These are phyloP conservation scores for Zopfochytrium polystomum DNA, from an alignment of 371 early-diverging fungal genomes.

Conservation along the genomic window DNA sequence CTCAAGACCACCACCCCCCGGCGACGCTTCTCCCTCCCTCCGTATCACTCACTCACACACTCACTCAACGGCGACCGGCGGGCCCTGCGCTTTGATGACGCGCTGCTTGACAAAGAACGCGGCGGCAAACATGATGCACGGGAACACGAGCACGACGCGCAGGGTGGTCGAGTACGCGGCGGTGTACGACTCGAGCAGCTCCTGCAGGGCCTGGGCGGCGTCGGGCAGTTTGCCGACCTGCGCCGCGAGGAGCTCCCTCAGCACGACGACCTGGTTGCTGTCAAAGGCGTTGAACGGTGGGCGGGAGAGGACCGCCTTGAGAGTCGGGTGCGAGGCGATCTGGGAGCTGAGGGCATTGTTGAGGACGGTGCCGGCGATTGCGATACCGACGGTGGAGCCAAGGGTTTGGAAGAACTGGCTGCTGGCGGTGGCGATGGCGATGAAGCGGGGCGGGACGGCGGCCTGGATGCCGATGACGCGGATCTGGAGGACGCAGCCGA, in stretches of 20 bases:
- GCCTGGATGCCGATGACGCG: constrained; percentile 53
- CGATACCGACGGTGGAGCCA: constrained; percentile 69
- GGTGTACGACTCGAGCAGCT: constrained; percentile 7
- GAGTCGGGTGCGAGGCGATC: constrained; percentile 15
- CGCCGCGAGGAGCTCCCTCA: constrained; percentile 3
- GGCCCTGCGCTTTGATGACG: too few relatives aligned
- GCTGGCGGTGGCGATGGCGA: constrained; percentile 66
- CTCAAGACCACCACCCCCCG: too few relatives aligned
- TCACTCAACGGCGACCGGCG: too few relatives aligned
- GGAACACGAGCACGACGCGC: constrained; percentile 14
- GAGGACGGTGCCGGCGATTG: constrained; percentile 55
- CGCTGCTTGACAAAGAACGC: not conserved
- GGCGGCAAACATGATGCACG: not conserved
- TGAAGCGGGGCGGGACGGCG: constrained; percentile 40
- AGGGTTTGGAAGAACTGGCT: constrained; percentile 60
- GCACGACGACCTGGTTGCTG: not conserved
- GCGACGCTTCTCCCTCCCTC: too few relatives aligned
- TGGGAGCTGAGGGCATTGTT: constrained; percentile 35
- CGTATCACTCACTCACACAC: too few relatives aligned
- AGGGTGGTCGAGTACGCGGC: constrained; percentile 12
- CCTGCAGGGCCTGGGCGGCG: not conserved
- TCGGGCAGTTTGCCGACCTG: not conserved
- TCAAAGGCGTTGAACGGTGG: not conserved
- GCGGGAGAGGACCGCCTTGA: not conserved
- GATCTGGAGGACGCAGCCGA: constrained; percentile 43